Evolutionary conservation across 2,329 filamentous ascomycete genomes (phyloP), one percentile per base, ranked within the genome.

Genomic region (Fusarium chaquense): DNA sequence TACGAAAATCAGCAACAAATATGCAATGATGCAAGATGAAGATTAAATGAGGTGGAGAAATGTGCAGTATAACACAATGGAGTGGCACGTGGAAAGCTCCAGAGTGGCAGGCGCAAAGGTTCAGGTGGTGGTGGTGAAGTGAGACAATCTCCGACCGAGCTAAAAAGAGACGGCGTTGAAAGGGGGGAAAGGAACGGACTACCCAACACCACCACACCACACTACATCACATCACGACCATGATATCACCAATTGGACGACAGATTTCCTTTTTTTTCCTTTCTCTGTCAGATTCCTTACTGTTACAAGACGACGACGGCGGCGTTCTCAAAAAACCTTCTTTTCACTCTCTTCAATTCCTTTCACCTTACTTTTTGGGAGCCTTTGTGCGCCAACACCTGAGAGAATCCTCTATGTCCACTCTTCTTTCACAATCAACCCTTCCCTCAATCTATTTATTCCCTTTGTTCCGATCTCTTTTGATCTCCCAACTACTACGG

Each of bases 71-170:
- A 30, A 40, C 20, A 36, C 22, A 20, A 49, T 60, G 38, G 20
- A 40, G 26, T 59, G 20, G n/a, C 52, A 35, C 50, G 52, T 28
- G 46, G 52, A 46, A 57, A 45, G 44, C 46, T 45, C 58, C 28
- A 36, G 51, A 46, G 50, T 59, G 36, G 47, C 47, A 51, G 47
- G 47, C 47, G 33, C 47, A 51, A 51, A 51, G 47, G 47, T 51
- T 51, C 51, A 62, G 65, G 62, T 55, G 62, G 26, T 66, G 57
- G 65, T 47, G 65, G 65, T 58, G 64, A 67, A 65, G 65, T 62
- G 62, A 67, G 62, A 67, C 62, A 67, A 33, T 62, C 38, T 57
- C 41, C 36, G 32, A 36, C 35, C n/a, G 51, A 62, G 38, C 56
- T 62, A 62, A 62, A 30, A 44, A 49, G 35, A 32, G 47, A 24